These are phyloP conservation scores for Syzygium syzygioides DNA, from an alignment of 441 rosid species.

Conservation along the genomic window DNA sequence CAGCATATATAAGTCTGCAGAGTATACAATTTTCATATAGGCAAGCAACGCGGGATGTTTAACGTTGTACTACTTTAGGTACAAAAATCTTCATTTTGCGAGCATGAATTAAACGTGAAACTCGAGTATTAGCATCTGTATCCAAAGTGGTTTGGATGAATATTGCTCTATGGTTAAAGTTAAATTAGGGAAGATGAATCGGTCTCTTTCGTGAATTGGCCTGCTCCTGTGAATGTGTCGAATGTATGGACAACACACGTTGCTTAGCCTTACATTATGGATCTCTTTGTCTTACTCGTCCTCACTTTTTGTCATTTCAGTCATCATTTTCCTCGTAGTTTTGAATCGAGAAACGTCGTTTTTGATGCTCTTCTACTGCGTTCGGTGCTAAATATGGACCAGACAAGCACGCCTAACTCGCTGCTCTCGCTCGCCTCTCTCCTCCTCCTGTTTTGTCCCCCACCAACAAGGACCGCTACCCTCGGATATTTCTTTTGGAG, in stretches of 20 bases:
- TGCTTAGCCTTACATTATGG: neutral
- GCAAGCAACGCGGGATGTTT: fast-evolving
- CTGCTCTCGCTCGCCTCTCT: neutral
- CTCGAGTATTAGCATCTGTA: neutral
- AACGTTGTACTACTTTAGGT: neutral
- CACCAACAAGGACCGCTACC: neutral
- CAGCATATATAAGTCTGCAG: fast-evolving
- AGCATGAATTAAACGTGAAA: neutral
- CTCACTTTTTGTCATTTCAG: neutral
- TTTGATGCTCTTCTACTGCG: neutral
- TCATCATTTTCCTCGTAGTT: neutral
- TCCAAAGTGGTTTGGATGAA: neutral
- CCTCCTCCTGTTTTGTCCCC: neutral
- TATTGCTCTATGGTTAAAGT: neutral
- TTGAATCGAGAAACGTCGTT: neutral
- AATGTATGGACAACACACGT: neutral
- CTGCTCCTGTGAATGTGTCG: neutral
- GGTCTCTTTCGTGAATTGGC: neutral
- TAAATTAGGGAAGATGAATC: neutral
- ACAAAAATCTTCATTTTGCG: fast-evolving
- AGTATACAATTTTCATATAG: neutral
- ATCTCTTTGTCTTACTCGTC: neutral
- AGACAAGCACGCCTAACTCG: neutral
- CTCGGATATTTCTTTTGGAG: neutral
- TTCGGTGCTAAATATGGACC: neutral